phyloP scores from a whole-genome alignment of 352 stramenopile species.

The Globisporangium cylindrosporum region DNA sequence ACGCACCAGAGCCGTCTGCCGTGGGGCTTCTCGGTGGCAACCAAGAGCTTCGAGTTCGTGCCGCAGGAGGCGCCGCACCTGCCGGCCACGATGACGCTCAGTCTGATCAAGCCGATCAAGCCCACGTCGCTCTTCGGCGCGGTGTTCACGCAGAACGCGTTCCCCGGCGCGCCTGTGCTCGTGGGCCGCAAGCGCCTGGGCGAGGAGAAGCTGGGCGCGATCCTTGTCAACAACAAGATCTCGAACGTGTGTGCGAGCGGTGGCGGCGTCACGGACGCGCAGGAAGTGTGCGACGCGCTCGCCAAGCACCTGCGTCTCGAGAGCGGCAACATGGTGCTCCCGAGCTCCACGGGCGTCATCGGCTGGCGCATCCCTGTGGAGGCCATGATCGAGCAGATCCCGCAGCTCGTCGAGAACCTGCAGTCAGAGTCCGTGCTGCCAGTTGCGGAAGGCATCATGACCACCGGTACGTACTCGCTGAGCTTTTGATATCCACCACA shows the following conservation, averaged over 20 bases:
- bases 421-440: slow-evolving; percentile 93
- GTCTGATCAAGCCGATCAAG: slow-evolving; percentile 80
- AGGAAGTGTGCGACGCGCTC: slow-evolving; percentile 92
- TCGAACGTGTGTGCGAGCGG: slow-evolving; percentile 97
- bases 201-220: slow-evolving; percentile 88
- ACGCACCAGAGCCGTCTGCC: slow-evolving; percentile 79
- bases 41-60: slow-evolving; percentile 81
- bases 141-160: slow-evolving; percentile 91
- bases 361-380: slow-evolving; percentile 97
- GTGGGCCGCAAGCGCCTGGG: slow-evolving; percentile 91
- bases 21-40: slow-evolving; percentile 82
- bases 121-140: slow-evolving; percentile 86
- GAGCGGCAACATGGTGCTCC: slow-evolving; percentile 86
- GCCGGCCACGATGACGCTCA: slow-evolving; percentile 85
- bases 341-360: slow-evolving; percentile 97
- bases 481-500: background rate
- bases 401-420: slow-evolving; percentile 80
- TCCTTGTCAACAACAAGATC: slow-evolving; percentile 99
- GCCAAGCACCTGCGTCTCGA: slow-evolving; percentile 87
- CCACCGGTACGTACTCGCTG: slow-evolving; percentile 70
- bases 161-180: slow-evolving; percentile 86
- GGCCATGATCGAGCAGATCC: slow-evolving; percentile 78
- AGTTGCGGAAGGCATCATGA: slow-evolving; percentile 97
- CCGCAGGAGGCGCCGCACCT: slow-evolving; percentile 78
- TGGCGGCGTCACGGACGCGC: slow-evolving; percentile 90